phyloP scores from a whole-genome alignment of 2,329 filamentous ascomycete genomes.

The Colletotrichum simmondsii region DNA sequence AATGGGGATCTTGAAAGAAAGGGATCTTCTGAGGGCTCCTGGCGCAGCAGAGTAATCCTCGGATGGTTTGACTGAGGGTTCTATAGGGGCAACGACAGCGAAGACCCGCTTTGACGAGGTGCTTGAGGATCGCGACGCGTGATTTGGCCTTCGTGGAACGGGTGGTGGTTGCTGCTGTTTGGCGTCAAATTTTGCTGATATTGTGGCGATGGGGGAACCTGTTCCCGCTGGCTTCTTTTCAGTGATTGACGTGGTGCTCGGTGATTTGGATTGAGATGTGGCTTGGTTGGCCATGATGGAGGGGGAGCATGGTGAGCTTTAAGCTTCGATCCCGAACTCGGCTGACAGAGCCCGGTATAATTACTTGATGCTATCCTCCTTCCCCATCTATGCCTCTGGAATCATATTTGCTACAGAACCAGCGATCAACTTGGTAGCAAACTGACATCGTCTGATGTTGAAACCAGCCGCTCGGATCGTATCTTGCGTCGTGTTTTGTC shows the following conservation, averaged over 20 bases:
- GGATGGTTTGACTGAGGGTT: constrained; percentile 8
- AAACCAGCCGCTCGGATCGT: constrained; percentile 32
- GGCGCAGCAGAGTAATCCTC: constrained; percentile 21
- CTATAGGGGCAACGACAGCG: constrained; percentile 3
- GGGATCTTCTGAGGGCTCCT: constrained; percentile 28
- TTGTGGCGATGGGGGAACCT: constrained; percentile 21
- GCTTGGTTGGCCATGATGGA: constrained; percentile 23
- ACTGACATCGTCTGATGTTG: constrained; percentile 29
- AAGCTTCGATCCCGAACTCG: constrained; percentile 8
- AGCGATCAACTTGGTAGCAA: neutral
- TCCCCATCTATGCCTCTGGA: neutral
- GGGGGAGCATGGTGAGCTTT: constrained; percentile 30
- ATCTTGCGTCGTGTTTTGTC: constrained; percentile 15
- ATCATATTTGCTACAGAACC: constrained; percentile 9
- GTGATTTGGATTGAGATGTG: neutral
- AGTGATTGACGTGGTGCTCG: neutral
- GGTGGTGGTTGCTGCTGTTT: constrained; percentile 7
- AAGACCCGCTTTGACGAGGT: constrained; percentile 28
- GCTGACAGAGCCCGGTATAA: constrained; percentile 19
- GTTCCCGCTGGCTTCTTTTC: constrained; percentile 4
- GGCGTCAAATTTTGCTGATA: constrained; percentile 12
- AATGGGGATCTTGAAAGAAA: constrained; percentile 31
- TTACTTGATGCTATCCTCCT: constrained; percentile 17
- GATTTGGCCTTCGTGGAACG: constrained; percentile 3
- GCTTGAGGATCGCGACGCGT: constrained; percentile 17